Base-by-base conservation (phyloP, 805 yeast genomes). In the Clavispora asparagi region DNA sequence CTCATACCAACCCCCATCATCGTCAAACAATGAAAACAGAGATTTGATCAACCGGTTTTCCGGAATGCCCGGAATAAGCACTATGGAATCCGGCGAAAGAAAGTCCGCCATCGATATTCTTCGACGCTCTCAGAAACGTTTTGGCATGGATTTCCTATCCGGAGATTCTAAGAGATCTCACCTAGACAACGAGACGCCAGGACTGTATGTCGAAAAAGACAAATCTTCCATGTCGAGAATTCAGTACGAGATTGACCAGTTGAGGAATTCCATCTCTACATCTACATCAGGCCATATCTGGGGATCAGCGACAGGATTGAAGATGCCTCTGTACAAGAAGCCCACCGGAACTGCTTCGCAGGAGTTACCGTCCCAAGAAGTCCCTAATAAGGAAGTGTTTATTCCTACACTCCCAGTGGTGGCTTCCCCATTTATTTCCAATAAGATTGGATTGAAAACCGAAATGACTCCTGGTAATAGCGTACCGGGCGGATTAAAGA, bases 301-400 rank as follows among this genome's bases (percentile, higher is more conserved):
- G 45, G 40, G 38, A 17, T 36, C 45, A 3, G 32, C 26, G 10
- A 28, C 43, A 16, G 46, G 46, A 10, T 30, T 54, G 29, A 53
- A 48, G 33, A 53, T 54, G 58, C 58, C 58, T 7, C 50, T 43
- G 40, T 54, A 54, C 40, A 49, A 42, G 38, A 51, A 44, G 26
- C 56, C 54, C 5, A 10, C 32, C 7, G 41, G 6, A 11, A 23
- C 44, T 7, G 39, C 27, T 12, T 6, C 45, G 4, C 25, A 27
- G 2, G 14, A 23, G 8, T 36, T 25, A 27, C 46, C 39, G 23
- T 42, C 43, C 6, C 40, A 42, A 10, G 52, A 45, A 16, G 41
- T 32, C 6, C 25, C 13, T 6, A 29, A 35, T 7, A 31, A 19
- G 19, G 45, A 41, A 12, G 19, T 29, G 6, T 7, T 36, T 5